A percentile compares a stretch with the other conserved stretches of the same genome.
Conservation (phyloP, 2,329 filamentous ascomycete species). For the Phialophora chinensis region DNA sequence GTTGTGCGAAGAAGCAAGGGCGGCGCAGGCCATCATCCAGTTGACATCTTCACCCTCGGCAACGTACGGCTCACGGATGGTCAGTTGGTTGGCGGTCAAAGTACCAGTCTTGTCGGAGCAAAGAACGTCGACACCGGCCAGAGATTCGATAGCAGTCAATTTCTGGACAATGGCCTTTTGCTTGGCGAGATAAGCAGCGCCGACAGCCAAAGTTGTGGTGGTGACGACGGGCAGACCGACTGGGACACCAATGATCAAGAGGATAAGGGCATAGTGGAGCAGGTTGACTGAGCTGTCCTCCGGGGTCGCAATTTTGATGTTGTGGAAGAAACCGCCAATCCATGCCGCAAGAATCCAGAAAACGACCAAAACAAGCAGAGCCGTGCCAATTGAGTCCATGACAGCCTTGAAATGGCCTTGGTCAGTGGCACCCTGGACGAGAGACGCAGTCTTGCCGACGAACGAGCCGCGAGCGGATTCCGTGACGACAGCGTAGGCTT, state of each 20-base stretch:
- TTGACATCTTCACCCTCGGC: slow-evolving; percentile 78
- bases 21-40: slow-evolving; percentile 84
- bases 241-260: slow-evolving; percentile 78
- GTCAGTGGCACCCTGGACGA: slow-evolving; percentile 77
- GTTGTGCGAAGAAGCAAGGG: slow-evolving; percentile 78
- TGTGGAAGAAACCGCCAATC: slow-evolving; percentile 80
- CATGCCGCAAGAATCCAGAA: slow-evolving; percentile 76
- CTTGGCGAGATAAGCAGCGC: slow-evolving; percentile 76
- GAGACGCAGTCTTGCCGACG: slow-evolving; percentile 75
- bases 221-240: slow-evolving; percentile 81
- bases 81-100: slow-evolving; percentile 75
- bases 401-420: slow-evolving; percentile 81
- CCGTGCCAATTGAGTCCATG: slow-evolving; percentile 80
- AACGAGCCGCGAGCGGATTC: slow-evolving; percentile 74
- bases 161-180: slow-evolving; percentile 82
- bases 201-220: slow-evolving; percentile 77
- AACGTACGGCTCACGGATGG: slow-evolving; percentile 77
- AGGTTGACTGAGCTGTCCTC: slow-evolving; percentile 66
- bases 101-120: slow-evolving; percentile 85
- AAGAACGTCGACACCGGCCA: slow-evolving; percentile 75
- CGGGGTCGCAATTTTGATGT: slow-evolving; percentile 67
- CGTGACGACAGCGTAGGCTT: slow-evolving; percentile 72
- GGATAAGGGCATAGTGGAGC: slow-evolving; percentile 71
- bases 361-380: slow-evolving; percentile 75
- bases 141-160: slow-evolving; percentile 77